Base-by-base conservation (phyloP, 441 rosid species). In the Dalechampia spathulata region DNA sequence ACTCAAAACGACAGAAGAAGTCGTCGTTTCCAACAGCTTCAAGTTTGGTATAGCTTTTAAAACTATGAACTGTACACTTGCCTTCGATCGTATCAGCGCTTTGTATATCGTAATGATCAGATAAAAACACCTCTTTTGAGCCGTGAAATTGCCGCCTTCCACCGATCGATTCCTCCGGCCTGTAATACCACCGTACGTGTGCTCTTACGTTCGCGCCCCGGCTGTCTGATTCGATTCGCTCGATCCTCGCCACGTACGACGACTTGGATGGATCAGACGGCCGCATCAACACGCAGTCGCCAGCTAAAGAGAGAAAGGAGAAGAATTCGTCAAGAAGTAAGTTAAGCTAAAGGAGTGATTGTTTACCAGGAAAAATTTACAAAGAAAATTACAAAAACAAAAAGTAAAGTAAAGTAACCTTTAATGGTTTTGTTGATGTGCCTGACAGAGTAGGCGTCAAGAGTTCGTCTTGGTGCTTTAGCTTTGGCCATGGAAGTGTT, bases 131-230 rank as follows among this genome's bases (percentile, higher is more conserved):
- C 74, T 93, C 99, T 64, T 89, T 90, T 12, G 97, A 85, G 48
- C 99, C 99, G 51, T 93, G 99, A 56, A 93, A 93, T 60, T 80
- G 93, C 47, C 95, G 72, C 67, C 99, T 75, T 37, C 99, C 99
- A 23, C 96, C 96, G 64, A 86, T 85, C 41, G 99, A 85, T 55
- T 92, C 99, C 82, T 92, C 99, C 48, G 99, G 99, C 6, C 99
- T 84, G 65, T 93, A 93, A 32, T 89, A 93, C 99, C 99, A 93
- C 61, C 99, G 75, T 46, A 87, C 90, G 20, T 76, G 81, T 19
- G 85, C 72, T 75, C 75, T 82, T 19, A 82, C 96, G 80, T 87
- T 66, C 43, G 85, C 64, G 14, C 90, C 95, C 22, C 97, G 86
- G 44, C 79, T 72, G 68, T 85, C 92, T 42, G 95, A 60, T 53